phyloP scores from a whole-genome alignment of 257 asterid genomes.

The Plantago elongata region DNA sequence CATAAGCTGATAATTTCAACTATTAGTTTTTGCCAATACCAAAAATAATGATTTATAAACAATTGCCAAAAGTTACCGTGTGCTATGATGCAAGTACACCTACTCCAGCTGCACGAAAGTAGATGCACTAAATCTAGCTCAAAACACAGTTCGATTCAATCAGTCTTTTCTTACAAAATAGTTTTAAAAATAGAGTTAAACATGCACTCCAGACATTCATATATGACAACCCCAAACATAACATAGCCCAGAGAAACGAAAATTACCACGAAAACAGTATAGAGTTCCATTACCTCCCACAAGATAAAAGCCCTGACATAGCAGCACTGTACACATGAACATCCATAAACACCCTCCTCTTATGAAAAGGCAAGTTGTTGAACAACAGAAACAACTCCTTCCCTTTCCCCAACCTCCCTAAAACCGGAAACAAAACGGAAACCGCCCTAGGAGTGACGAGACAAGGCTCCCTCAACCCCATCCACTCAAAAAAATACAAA shows the following conservation, averaged over 20 bases:
- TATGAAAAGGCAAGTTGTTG: slow-evolving; percentile 59
- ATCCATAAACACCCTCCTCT: slow-evolving; percentile 42
- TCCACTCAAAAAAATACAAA: slow-evolving; percentile 90
- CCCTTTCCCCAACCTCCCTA: slow-evolving; percentile 74
- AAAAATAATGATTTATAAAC: too few species aligned
- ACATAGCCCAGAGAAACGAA: not conserved
- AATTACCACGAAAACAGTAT: not conserved
- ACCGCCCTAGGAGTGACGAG: slow-evolving; percentile 71
- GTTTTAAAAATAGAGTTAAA: not conserved
- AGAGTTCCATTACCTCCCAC: slow-evolving; percentile 49
- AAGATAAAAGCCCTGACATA: slow-evolving; percentile 62
- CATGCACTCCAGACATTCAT: not conserved
- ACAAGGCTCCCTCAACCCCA: slow-evolving; percentile 69
- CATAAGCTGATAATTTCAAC: too few species aligned
- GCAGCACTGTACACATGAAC: slow-evolving; percentile 82
- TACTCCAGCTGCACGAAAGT: too few species aligned
- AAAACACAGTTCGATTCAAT: too few species aligned
- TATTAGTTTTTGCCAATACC: too few species aligned
- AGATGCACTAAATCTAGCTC: too few species aligned
- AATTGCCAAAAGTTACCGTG: too few species aligned
- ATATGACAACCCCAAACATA: slow-evolving; percentile 3
- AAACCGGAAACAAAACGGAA: slow-evolving; percentile 53
- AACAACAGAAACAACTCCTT: slow-evolving; percentile 55
- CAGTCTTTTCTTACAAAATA: not conserved
- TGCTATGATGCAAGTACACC: too few species aligned